Evolutionary conservation across 345 rosid genomes (phyloP).

Genomic region (Eucalyptus sp.): DNA sequence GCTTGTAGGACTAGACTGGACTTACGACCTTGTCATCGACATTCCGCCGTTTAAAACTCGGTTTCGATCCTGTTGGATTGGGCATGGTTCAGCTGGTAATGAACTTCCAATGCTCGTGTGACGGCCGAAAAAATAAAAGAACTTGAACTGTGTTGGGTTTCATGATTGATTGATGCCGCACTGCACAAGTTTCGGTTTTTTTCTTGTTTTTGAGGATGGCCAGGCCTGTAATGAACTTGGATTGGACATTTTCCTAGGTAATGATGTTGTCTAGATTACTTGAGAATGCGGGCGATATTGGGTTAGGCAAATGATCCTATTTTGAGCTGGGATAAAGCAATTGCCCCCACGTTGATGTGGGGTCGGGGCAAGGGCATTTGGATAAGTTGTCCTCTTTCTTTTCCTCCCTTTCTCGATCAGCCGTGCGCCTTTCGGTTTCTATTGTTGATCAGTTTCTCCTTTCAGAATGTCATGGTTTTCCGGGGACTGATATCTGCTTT

Average conservation of each 20-base stretch:
- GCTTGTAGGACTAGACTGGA: no score
- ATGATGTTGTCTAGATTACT: not conserved
- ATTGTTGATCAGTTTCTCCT: not conserved
- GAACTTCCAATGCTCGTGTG: not conserved
- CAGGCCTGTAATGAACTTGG: not conserved
- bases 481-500: not conserved
- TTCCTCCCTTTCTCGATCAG: not conserved
- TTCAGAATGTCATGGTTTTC: not conserved
- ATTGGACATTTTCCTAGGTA: not conserved
- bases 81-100: accelerated
- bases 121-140: accelerated
- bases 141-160: not conserved
- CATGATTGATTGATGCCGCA: not conserved
- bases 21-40: no score
- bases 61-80: accelerated
- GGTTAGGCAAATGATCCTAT: not conserved
- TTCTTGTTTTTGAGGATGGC: not conserved
- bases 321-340: not conserved
- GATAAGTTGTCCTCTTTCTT: not conserved
- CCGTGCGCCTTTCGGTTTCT: not conserved
- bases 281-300: not conserved
- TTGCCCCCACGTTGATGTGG: not conserved
- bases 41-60: no score
- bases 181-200: not conserved
- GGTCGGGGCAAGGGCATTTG: not conserved